Evolutionary conservation across 495 filamentous ascomycete genomes (phyloP).

Genomic region (Aspergillus homomorphus): DNA sequence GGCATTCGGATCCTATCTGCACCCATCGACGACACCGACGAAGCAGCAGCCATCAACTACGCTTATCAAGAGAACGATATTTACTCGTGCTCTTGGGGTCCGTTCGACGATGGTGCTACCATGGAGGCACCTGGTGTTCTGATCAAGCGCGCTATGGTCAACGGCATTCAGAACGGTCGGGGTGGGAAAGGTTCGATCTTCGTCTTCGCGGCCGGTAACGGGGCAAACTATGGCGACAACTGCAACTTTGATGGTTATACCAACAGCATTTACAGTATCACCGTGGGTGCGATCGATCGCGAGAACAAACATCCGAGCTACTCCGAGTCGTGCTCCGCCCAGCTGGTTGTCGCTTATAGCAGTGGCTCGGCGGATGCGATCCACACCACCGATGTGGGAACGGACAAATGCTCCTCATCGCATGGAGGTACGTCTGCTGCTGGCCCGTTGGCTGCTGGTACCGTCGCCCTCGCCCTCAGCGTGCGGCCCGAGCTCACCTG

Average conservation of each 20-base stretch:
- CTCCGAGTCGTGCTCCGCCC: slow-evolving; percentile 92
- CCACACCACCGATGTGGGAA: slow-evolving; percentile 92
- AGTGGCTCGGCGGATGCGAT: slow-evolving; percentile 86
- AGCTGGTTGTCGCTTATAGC: slow-evolving; percentile 93
- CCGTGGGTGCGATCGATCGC: slow-evolving; percentile 88
- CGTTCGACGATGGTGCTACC: slow-evolving; percentile 83
- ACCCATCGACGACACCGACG: slow-evolving; percentile 87
- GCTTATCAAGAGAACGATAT: slow-evolving; percentile 89
- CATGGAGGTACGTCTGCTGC: slow-evolving; percentile 98
- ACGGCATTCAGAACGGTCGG: slow-evolving; percentile 85
- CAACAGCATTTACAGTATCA: slow-evolving; percentile 98
- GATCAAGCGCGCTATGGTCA: slow-evolving; percentile 86
- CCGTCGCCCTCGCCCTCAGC: slow-evolving; percentile 87
- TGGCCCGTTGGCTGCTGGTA: slow-evolving; percentile 85
- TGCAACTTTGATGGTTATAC: slow-evolving; percentile 99
- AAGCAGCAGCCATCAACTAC: slow-evolving; percentile 89
- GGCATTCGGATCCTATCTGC: slow-evolving; percentile 89
- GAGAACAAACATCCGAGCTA: slow-evolving; percentile 85
- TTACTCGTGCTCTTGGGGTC: slow-evolving; percentile 98
- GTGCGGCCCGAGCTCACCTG: slow-evolving; percentile 84
- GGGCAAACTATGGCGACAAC: slow-evolving; percentile 82
- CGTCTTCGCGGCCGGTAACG: slow-evolving; percentile 96
- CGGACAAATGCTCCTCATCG: slow-evolving; percentile 66
- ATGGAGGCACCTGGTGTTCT: slow-evolving; percentile 94
- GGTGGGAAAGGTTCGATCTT: slow-evolving; percentile 84